A percentile compares a stretch with the other conserved stretches of the same genome.
These are phyloP conservation scores for Escallonia rubra DNA, from an alignment of 129 eudicot genomes.

Conservation along the genomic window DNA sequence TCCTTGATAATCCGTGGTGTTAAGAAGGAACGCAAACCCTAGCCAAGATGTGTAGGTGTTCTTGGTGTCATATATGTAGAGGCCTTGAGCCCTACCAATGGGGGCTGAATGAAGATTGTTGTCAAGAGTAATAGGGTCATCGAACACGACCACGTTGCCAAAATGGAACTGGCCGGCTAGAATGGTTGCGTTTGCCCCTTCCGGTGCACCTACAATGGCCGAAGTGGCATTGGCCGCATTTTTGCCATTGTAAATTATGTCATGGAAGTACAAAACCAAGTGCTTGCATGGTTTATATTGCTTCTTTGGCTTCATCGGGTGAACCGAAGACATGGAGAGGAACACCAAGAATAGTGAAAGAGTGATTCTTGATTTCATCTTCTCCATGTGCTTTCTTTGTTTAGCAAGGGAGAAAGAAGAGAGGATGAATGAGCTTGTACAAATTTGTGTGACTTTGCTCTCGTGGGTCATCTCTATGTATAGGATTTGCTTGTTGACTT, in stretches of 20 bases:
- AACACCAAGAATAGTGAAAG: constrained; percentile 17
- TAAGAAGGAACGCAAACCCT: constrained; percentile 53
- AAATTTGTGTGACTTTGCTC: too few species aligned
- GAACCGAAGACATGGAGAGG: constrained; percentile 4
- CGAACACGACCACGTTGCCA: constrained; percentile 54
- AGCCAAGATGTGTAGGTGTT: constrained; percentile 51
- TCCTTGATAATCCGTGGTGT: constrained; percentile 49
- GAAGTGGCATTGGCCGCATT: constrained; percentile 56
- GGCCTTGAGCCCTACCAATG: constrained; percentile 67
- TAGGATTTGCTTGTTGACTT: too few species aligned
- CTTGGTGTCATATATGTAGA: constrained; percentile 42
- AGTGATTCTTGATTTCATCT: not conserved
- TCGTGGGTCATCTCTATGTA: too few species aligned
- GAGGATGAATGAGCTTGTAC: too few species aligned
- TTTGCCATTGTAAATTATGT: constrained; percentile 51
- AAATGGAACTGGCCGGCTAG: constrained; percentile 32
- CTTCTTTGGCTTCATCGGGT: constrained; percentile 7
- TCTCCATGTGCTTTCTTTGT: constrained; percentile 2
- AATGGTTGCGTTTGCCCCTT: constrained; percentile 41
- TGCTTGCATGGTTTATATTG: constrained; percentile 50
- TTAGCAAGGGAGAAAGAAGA: not conserved
- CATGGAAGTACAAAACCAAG: constrained; percentile 52
- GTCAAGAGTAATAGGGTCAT: constrained; percentile 68
- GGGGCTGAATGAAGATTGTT: constrained; percentile 53
- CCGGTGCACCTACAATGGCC: constrained; percentile 51